Conservation (phyloP, 2,329 filamentous ascomycete genomes). For the Pseudogymnoascus verrucosus region DNA sequence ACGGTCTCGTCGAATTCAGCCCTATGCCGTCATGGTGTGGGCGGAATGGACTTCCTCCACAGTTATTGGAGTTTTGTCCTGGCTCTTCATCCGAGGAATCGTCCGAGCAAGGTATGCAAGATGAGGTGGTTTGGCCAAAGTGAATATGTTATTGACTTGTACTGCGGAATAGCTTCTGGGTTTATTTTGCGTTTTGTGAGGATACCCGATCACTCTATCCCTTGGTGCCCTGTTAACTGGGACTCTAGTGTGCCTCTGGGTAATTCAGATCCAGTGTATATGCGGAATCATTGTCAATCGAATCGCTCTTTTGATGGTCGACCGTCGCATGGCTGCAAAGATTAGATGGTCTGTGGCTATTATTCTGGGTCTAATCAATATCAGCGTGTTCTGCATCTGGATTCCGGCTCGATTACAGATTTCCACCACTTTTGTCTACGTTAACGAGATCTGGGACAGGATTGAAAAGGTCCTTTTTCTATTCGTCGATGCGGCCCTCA, state of each 20-base stretch:
- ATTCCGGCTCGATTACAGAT: slow-evolving; percentile 39
- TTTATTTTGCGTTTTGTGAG: slow-evolving; percentile 20
- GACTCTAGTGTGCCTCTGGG: slow-evolving; percentile 32
- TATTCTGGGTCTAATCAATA: slow-evolving; percentile 34
- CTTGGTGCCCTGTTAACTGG: slow-evolving; percentile 10
- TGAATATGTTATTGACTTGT: neutral
- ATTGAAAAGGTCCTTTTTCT: slow-evolving; percentile 43
- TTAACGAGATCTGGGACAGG: slow-evolving; percentile 44
- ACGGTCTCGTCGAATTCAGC: slow-evolving; percentile 28
- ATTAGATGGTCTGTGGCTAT: slow-evolving; percentile 25
- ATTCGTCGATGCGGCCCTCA: slow-evolving; percentile 40
- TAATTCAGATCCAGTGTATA: slow-evolving; percentile 40
- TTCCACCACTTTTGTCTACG: slow-evolving; percentile 31
- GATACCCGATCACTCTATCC: neutral
- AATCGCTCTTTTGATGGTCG: slow-evolving; percentile 40
- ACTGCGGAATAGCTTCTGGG: slow-evolving; percentile 15
- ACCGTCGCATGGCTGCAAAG: slow-evolving; percentile 18
- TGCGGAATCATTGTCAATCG: slow-evolving; percentile 50
- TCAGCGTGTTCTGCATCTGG: slow-evolving; percentile 43
- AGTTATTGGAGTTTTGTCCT: slow-evolving; percentile 32
- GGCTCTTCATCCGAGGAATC: slow-evolving; percentile 32
- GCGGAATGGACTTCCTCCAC: slow-evolving; percentile 35
- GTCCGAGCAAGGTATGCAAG: slow-evolving; percentile 27
- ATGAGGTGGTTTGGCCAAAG: neutral
- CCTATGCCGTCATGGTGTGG: slow-evolving; percentile 39